Evolutionary conservation across 441 rosid species (phyloP), one percentile per base, ranked within the genome.

Genomic region (Adansonia grandidieri): DNA sequence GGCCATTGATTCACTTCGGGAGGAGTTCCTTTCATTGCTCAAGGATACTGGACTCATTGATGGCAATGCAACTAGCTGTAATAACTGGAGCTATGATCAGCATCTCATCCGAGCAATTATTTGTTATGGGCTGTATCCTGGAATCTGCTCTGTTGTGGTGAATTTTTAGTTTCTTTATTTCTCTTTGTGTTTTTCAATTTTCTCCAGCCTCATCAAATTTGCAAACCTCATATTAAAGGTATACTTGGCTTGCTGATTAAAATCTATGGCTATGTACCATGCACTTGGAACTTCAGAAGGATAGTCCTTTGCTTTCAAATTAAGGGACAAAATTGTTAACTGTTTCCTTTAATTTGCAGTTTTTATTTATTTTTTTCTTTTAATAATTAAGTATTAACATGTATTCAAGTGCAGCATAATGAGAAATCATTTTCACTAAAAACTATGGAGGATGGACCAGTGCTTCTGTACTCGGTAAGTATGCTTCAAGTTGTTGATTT

Each of bases 371-470:
- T 42, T 54, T 58, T n/a, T 40, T 17, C 17, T n/a, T 58, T 15
- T 64, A n/a, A 53, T 8, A 20, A 14, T 53, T 71, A n/a, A 69
- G 40, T 69, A 15, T 77, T 85, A 71, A 83, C 44, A 10, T 74
- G 65, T 58, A 56, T 66, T 63, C 74, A 47, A 81, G 56, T 71
- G 74, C 95, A 93, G 98, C 85, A 88, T 67, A 95, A 88, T 79
- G 98, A 87, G 75, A 93, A 83, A 82, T 89, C 98, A 60, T 88
- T 87, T 84, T 89, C 95, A 48, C 82, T 93, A 77, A 95, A 93
- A 91, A 93, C 98, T 6, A 92, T 95, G 98, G 98, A 95, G 87
- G 98, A 95, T 20, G 98, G 98, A 51, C 91, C 83, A 78, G 98
- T 93, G 80, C 95, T 91, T 87, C 90, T 94, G 50, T 78, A 88